Evolutionary conservation across 139 green algal genomes (phyloP), one percentile per base, ranked within the genome.

Genomic region (Chlorella sp.): DNA sequence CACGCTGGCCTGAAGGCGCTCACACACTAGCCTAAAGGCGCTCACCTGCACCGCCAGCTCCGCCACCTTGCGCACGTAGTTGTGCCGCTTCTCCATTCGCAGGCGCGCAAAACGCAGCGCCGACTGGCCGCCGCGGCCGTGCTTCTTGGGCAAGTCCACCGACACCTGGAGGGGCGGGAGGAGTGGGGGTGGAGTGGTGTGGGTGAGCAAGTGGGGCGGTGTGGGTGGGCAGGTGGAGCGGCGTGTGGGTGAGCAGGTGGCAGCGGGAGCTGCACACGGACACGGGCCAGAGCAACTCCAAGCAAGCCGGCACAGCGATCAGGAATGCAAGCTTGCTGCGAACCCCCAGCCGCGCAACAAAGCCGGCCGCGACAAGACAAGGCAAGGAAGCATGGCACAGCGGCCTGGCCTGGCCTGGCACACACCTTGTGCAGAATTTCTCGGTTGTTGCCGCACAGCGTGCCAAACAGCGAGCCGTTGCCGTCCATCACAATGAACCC

Each of bases 401-500:
- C n/a, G n/a, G n/a, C n/a, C n/a, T n/a, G n/a, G n/a, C n/a, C n/a
- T n/a, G n/a, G n/a, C n/a, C 51, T 26, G 24, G 51, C 51, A 4
- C 76, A 8, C 58, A 68, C 48, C 88, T 99, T 99, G 92, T 99
- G 95, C 72, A 99, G 83, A 26, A 98, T 89, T 81, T 99, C 97
- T 9, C 97, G 92, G 28, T 94, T 97, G 93, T 99, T 99, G 48
- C 97, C 97, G n/a, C 78, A 93, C 80, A 99, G 89, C 8, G 97
- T 99, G 81, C 97, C 97, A 92, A 98, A 99, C 78, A 99, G 88
- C 32, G 90, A 93, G 40, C 97, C 97, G 88, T 99, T 99, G 44
- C 97, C 97, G 80, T 99, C 97, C 97, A 99, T 99, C 38, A 99
- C 92, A 75, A 99, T 98, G 92, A 99, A 99, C 34, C 97, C 97